These are phyloP conservation scores for Setomelanomma holmii DNA, from an alignment of 2,329 filamentous ascomycete species.

Conservation along the genomic window DNA sequence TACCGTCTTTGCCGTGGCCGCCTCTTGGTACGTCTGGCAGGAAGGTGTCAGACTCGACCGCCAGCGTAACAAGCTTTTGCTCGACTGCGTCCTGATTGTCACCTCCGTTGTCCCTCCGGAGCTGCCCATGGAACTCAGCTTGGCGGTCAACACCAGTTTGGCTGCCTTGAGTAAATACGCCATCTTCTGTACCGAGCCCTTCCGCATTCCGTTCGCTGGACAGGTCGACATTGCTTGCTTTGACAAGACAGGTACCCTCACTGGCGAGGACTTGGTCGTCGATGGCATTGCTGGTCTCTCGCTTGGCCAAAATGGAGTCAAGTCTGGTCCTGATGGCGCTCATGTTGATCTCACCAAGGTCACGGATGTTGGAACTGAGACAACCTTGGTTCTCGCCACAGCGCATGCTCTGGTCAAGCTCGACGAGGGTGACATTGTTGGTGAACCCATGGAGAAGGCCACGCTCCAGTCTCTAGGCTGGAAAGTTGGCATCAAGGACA, in stretches of 20 bases:
- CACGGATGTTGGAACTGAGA: conserved; percentile 75
- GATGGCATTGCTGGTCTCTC: conserved; percentile 93
- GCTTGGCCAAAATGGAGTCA: conserved; percentile 71
- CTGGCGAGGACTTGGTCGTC: conserved; percentile 94
- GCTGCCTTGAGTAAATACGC: conserved; percentile 93
- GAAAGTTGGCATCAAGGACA: conserved; percentile 89
- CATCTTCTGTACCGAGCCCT: conserved; percentile 98
- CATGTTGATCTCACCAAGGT: conserved; percentile 80
- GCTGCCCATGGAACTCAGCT: conserved; percentile 94
- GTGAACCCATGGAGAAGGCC: conserved; percentile 99
- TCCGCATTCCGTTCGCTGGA: conserved; percentile 95
- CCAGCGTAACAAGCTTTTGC: conserved; percentile 94
- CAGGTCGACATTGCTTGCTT: conserved; percentile 97
- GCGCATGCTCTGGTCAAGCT: conserved; percentile 95
- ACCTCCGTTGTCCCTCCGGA: conserved; percentile 99
- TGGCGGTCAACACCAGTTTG: conserved; percentile 97
- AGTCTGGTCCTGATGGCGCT: conserved; percentile 78
- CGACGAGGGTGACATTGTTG: conserved; percentile 95
- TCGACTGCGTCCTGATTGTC: conserved; percentile 96
- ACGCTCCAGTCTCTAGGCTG: conserved; percentile 89
- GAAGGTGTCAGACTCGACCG: conserved; percentile 94
- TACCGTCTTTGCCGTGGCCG: conserved; percentile 92
- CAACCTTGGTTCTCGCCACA: conserved; percentile 90
- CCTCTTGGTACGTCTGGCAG: conserved; percentile 98
- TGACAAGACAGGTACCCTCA: conserved; percentile 97